Conservation (phyloP, 1,139 yeast species). For the Pneumocystis sp. region DNA sequence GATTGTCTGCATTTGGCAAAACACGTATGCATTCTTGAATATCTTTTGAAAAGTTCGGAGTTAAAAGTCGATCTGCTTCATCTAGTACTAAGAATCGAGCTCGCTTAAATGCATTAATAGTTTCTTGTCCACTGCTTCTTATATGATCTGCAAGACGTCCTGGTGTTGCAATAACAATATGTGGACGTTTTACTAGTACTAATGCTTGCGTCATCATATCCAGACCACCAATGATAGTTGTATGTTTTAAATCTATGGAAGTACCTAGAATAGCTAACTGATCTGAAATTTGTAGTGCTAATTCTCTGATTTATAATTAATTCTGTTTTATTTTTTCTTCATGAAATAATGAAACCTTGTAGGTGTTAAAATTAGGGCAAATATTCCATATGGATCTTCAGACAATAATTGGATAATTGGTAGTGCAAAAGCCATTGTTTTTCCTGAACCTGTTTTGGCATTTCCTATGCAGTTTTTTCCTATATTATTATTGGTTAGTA, state of each 20-base stretch:
- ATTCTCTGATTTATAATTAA: conserved; percentile 37
- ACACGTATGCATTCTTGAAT: conserved; percentile 51
- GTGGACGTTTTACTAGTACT: conserved; percentile 70
- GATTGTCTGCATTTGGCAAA: conserved; percentile 51
- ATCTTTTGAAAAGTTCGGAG: conserved; percentile 71
- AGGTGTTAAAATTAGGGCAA: conserved; percentile 79
- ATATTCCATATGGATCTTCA: conserved; percentile 84
- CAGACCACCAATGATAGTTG: conserved; percentile 86
- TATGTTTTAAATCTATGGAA: conserved; percentile 63
- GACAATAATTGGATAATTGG: conserved; percentile 94
- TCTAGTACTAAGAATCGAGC: conserved; percentile 74
- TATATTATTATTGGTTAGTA: background rate
- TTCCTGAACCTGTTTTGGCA: conserved; percentile 97
- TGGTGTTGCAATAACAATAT: conserved; percentile 92
- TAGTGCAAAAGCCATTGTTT: conserved; percentile 91
- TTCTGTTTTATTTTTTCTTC: background rate
- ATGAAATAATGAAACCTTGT: conserved; percentile 29
- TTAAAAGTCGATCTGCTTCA: conserved; percentile 87
- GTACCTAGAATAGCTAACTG: conserved; percentile 91
- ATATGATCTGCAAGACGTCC: conserved; percentile 94
- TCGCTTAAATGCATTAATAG: conserved; percentile 53
- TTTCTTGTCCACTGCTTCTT: conserved; percentile 75
- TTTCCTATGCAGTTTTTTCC: conserved; percentile 92
- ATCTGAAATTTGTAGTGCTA: conserved; percentile 92
- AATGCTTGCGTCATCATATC: conserved; percentile 79